Conservation (phyloP, 768 basidiomycete genomes). For the Agrocybe praecox region DNA sequence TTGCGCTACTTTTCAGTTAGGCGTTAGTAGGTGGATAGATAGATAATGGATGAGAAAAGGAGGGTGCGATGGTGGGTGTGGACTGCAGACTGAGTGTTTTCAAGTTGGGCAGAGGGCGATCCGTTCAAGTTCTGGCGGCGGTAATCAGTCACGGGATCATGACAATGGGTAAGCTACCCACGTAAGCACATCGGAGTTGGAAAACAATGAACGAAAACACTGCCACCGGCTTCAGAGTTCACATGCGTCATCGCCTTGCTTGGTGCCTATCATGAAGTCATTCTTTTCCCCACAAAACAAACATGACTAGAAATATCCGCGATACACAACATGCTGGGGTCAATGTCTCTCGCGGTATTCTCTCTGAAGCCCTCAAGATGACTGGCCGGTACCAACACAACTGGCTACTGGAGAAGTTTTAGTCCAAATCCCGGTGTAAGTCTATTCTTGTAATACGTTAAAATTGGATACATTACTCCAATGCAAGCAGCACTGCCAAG, state of each 20-base stretch:
- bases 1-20: constrained; percentile 22
- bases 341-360: constrained; percentile 32
- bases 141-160: constrained; percentile 29
- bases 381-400: constrained; percentile 40
- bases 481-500: constrained; percentile 61
- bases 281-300: not conserved
- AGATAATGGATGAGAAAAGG: constrained; percentile 17
- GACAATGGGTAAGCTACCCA: constrained; percentile 21
- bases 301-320: constrained; percentile 22
- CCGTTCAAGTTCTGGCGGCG: constrained; percentile 23
- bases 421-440: constrained; percentile 54
- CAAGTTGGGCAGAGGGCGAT: constrained; percentile 50
- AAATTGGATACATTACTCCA: constrained; percentile 49
- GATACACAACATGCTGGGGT: constrained; percentile 42
- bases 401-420: constrained; percentile 35
- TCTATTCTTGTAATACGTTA: not conserved
- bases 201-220: not conserved
- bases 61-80: constrained; percentile 21
- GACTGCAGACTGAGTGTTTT: constrained; percentile 21
- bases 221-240: not conserved
- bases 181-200: constrained; percentile 17
- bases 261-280: not conserved
- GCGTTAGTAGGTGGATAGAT: constrained; percentile 13
- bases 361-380: constrained; percentile 32
- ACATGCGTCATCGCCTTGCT: not conserved